Base-by-base conservation (phyloP, 2,329 filamentous ascomycete species). In the Sporothrix curviconia region DNA sequence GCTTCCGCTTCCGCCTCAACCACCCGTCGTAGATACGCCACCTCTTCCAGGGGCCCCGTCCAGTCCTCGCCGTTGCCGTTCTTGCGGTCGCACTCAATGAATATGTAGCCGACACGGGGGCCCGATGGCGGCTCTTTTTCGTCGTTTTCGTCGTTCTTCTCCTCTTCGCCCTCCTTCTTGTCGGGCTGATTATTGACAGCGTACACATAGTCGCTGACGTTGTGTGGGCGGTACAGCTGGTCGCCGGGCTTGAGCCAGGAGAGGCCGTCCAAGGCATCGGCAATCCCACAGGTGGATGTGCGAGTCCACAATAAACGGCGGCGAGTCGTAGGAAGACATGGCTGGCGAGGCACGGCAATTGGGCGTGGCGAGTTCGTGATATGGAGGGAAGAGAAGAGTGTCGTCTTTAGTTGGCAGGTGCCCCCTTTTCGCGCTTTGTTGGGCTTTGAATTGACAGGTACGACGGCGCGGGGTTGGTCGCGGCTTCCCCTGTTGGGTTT, bases 211-310 rank as follows among this genome's bases (percentile, higher is more conserved):
- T 91, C 79, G 30, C 77, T 70, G 50, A 89, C 66, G 1, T 86
- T 85, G 69, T 85, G 82, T 63, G 85, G 83, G 52, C 78, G 78
- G 51, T 81, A 77, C 52, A 95, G 76, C 4, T 83, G 77, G 66
- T 79, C 72, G 47, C 77, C 73, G 5, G 82, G 73, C 3, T 71
- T 78, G 73, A 83, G 82, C 91, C 90, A 96, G 58, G 81, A 74
- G 61, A 95, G 81, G 39, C 81, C 80, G 56, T 78, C 68, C 54
- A 87, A 68, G 65, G 92, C 87, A 55, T 81, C 79, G 46, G n/a
- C 76, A 71, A 44, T 90, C 88, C 76, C 84, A 96, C 67, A 96
- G 84, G 74, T 96, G 92, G 72, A 96, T 87, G 76, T 96, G 92
- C 39, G 90, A 87, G 76, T 96, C 92, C 71, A 96, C 83, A 67